Conservation (phyloP, 306 rosid genomes). For the Sesbania bispinosa region DNA sequence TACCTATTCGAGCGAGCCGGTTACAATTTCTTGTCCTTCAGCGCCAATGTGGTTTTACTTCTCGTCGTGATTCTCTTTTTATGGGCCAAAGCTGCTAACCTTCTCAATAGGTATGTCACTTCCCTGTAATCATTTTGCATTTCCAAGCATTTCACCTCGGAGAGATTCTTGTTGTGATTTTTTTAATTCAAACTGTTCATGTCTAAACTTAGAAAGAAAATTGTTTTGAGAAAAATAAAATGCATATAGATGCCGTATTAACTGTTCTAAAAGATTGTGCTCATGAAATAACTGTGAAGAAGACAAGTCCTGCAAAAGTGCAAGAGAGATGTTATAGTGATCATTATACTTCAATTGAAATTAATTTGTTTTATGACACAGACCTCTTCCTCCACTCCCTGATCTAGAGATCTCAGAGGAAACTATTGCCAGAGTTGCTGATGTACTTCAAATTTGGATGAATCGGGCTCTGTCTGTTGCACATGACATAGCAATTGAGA, state of each 20-base stretch:
- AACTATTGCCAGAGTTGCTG: conserved; percentile 51
- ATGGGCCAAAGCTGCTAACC: conserved; percentile 97
- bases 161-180: not conserved
- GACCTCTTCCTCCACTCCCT: conserved; percentile 97
- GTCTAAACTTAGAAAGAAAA: not conserved
- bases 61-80: conserved; percentile 81
- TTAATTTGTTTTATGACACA: conserved; percentile 29
- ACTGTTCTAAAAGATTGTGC: not conserved
- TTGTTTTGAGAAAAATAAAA: not conserved
- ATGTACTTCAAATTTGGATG: conserved; percentile 58
- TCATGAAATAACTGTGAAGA: not conserved
- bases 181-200: not conserved
- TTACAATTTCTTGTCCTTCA: conserved; percentile 79
- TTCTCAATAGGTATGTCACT: conserved; percentile 67
- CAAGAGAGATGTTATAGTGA: not conserved
- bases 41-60: conserved; percentile 78
- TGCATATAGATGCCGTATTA: not conserved
- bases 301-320: not conserved
- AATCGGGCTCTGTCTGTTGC: conserved; percentile 64
- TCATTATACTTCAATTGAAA: not conserved
- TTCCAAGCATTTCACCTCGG: not conserved
- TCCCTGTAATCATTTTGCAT: not conserved
- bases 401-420: conserved; percentile 89
- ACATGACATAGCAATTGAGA: conserved; percentile 70
- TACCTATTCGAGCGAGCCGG: conserved; percentile 80